Evolutionary conservation across 2,329 filamentous ascomycete genomes (phyloP).

Genomic region (Fusarium lyarnte): DNA sequence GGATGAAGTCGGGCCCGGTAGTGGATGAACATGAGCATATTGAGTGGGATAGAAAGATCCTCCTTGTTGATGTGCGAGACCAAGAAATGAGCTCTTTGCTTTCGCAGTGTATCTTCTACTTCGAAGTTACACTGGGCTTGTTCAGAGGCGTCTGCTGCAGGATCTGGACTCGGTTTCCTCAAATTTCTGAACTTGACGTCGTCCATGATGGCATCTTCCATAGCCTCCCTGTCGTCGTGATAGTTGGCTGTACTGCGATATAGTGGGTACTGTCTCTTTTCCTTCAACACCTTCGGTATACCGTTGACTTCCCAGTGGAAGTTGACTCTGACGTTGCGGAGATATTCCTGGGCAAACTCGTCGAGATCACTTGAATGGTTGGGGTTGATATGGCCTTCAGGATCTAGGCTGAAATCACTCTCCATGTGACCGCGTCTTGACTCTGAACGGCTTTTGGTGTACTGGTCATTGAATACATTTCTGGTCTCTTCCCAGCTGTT

Average conservation of each 20-base stretch:
- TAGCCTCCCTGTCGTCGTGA: not conserved
- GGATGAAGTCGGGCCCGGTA: conserved; percentile 24
- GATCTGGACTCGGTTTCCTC: not conserved
- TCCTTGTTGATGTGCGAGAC: conserved; percentile 37
- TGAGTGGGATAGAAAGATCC: conserved; percentile 25
- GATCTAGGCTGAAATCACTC: conserved; percentile 23
- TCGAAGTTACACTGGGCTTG: conserved; percentile 8
- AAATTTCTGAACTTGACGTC: not conserved
- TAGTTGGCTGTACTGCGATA: conserved; percentile 38
- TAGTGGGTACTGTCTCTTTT: conserved; percentile 6
- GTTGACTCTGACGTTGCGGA: conserved; percentile 4
- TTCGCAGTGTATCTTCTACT: conserved; percentile 12
- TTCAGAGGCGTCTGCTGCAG: not conserved
- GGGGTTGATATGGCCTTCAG: conserved; percentile 9
- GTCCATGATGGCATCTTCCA: not conserved
- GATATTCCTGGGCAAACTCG: conserved; percentile 30
- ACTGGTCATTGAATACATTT: conserved; percentile 17
- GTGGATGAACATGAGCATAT: conserved; percentile 37
- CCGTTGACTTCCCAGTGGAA: not conserved
- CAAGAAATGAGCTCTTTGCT: conserved; percentile 31
- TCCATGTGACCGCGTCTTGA: not conserved
- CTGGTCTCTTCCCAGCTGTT: conserved; percentile 16
- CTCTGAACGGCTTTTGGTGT: conserved; percentile 5
- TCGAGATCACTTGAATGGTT: conserved; percentile 30
- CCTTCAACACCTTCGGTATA: not conserved